phyloP scores from a whole-genome alignment of 2,329 filamentous ascomycete genomes.

The Raffaelea arxii region DNA sequence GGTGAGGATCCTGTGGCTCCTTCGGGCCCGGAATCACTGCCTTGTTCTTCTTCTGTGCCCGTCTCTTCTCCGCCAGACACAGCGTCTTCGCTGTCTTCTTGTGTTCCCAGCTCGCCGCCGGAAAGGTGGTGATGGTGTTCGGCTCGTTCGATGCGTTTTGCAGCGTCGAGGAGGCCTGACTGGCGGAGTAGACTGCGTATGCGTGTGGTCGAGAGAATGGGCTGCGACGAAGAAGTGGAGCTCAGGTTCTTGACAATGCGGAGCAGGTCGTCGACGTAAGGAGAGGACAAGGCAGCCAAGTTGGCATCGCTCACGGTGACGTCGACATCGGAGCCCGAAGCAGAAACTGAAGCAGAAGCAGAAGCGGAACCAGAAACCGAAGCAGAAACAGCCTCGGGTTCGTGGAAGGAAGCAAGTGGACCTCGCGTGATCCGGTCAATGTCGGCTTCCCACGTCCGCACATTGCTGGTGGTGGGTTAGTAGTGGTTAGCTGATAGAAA shows the following conservation, averaged over 20 bases:
- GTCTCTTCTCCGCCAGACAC: background rate
- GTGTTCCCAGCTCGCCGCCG: no score
- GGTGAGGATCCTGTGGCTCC: no score
- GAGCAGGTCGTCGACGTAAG: constrained; percentile 53
- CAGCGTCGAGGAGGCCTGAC: constrained; percentile 43
- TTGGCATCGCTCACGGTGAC: constrained; percentile 12
- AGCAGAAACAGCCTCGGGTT: constrained; percentile 4
- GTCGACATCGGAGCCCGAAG: background rate
- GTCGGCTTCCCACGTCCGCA: constrained; percentile 30
- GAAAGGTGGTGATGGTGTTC: background rate
- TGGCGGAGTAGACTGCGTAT: constrained; percentile 55
- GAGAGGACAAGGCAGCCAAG: constrained; percentile 36
- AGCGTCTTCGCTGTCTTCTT: background rate
- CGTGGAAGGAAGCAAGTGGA: constrained; percentile 25
- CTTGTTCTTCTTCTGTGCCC: constrained; percentile 4
- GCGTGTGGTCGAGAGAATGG: constrained; percentile 48
- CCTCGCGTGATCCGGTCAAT: constrained; percentile 51
- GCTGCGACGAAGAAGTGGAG: constrained; percentile 53
- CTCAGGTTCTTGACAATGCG: constrained; percentile 62
- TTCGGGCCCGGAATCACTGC: constrained; percentile 1
- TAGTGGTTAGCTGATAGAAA: background rate
- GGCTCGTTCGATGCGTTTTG: constrained; percentile 15
- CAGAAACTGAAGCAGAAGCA: no score
- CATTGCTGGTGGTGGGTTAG: constrained; percentile 7
- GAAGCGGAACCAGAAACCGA: no score